Base-by-base conservation (phyloP, 495 filamentous ascomycete genomes). In the Diplogelasinospora grovesii region DNA sequence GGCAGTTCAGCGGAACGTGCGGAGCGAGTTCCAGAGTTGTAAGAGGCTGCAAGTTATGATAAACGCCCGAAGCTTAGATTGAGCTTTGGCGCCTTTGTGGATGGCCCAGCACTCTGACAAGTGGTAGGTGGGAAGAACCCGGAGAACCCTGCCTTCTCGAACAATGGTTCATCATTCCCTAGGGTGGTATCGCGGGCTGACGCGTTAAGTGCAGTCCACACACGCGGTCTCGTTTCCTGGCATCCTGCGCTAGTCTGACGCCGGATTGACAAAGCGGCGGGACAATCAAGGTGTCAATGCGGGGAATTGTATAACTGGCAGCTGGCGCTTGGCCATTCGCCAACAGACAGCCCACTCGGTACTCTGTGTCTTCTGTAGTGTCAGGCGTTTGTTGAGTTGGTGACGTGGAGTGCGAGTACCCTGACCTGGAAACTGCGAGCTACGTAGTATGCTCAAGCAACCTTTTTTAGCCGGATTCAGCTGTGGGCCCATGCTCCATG, bases 231-330 rank as follows among this genome's bases (percentile, higher is more conserved):
- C 29, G 40, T n/a, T n/a, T n/a, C n/a, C n/a, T n/a, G n/a, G n/a
- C n/a, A n/a, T n/a, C n/a, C n/a, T n/a, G n/a, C n/a, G n/a, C n/a
- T n/a, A n/a, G n/a, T n/a, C n/a, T n/a, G n/a, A n/a, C n/a, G n/a
- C n/a, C n/a, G n/a, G n/a, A n/a, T n/a, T 24, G 35, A 25, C 7
- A 8, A n/a, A 15, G 11, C 5, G 28, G 20, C 39, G 35, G 36
- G 41, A 32, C 33, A 48, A 54, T 48, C 39, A 46, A 45, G 29
- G 19, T 22, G 44, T 57, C 39, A 53, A 53, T 56, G 56, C 56
- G 46, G 22, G 35, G 4, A 18, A 33, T n/a, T n/a, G n/a, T n/a
- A n/a, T n/a, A n/a, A n/a, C n/a, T n/a, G n/a, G n/a, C n/a, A n/a
- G n/a, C n/a, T n/a, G n/a, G n/a, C n/a, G n/a, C n/a, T n/a, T n/a